Conservation (phyloP, 768 basidiomycete species). For the Artomyces pyxidatus region DNA sequence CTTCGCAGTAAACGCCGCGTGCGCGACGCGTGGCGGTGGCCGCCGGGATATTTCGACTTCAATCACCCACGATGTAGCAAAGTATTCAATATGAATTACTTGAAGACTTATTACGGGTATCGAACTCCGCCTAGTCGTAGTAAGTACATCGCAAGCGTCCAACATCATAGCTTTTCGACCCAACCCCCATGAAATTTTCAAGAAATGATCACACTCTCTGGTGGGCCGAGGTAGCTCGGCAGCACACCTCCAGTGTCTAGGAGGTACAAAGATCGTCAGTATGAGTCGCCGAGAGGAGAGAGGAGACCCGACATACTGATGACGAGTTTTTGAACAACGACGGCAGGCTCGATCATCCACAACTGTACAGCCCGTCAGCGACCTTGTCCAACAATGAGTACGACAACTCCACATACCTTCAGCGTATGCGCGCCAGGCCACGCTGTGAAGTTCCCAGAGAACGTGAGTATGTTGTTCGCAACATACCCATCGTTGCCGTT, state of each 20-base stretch:
- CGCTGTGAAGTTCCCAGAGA: slow-evolving; percentile 31
- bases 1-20: too few relatives aligned
- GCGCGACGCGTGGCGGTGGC: too few relatives aligned
- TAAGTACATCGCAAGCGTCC: too few relatives aligned
- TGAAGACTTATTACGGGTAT: too few relatives aligned
- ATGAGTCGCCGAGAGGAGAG: too few relatives aligned
- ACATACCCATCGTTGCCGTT: slow-evolving; percentile 41
- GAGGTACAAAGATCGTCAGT: slow-evolving; percentile 6
- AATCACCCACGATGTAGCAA: too few relatives aligned
- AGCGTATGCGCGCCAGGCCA: slow-evolving; percentile 50
- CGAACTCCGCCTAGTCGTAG: too few relatives aligned
- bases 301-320: slow-evolving; percentile 31
- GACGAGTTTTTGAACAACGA: slow-evolving; percentile 54
- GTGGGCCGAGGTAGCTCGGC: slow-evolving; percentile 55
- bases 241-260: slow-evolving; percentile 45
- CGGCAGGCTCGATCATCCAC: slow-evolving; percentile 50
- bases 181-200: too few relatives aligned
- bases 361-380: slow-evolving; percentile 20
- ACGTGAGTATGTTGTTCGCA: slow-evolving; percentile 41
- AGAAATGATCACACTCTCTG: slow-evolving; percentile 35
- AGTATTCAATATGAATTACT: too few relatives aligned
- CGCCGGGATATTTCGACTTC: too few relatives aligned
- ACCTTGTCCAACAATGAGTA: not conserved
- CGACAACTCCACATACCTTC: slow-evolving; percentile 20
- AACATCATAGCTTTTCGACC: too few relatives aligned